Percentiles rank a stretch among this genome's conserved stretches.
Evolutionary conservation across 1,284 basidiomycete species (phyloP).

Genomic region (Coniferiporia weirii): DNA sequence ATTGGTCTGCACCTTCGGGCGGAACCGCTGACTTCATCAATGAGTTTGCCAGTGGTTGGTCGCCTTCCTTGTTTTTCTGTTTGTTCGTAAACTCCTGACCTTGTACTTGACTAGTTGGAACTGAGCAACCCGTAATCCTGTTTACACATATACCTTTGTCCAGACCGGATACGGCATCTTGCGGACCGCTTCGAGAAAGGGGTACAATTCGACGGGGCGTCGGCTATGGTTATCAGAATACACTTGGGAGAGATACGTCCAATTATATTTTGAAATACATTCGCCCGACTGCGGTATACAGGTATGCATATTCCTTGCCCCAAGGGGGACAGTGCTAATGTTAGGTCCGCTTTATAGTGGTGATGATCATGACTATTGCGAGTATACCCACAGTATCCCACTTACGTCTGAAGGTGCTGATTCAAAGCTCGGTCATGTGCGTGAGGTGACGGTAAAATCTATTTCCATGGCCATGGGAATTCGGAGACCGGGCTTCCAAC

Average conservation of each 20-base stretch:
- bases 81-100: background rate
- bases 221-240: slow-evolving; percentile 81
- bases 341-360: slow-evolving; percentile 43
- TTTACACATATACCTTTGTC: slow-evolving; percentile 81
- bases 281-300: slow-evolving; percentile 65
- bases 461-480: slow-evolving; percentile 80
- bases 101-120: slow-evolving; percentile 17
- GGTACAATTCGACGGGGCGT: slow-evolving; percentile 69
- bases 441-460: slow-evolving; percentile 79
- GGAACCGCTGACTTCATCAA: slow-evolving; percentile 75
- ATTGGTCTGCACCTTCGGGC: slow-evolving; percentile 53
- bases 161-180: slow-evolving; percentile 61
- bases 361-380: slow-evolving; percentile 88
- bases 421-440: slow-evolving; percentile 30
- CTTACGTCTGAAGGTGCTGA: slow-evolving; percentile 22
- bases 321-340: background rate
- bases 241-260: slow-evolving; percentile 68
- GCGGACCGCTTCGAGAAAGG: slow-evolving; percentile 72
- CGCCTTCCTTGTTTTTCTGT: slow-evolving; percentile 7
- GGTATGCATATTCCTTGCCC: slow-evolving; percentile 34
- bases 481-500: slow-evolving; percentile 75
- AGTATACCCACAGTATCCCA: slow-evolving; percentile 51
- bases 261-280: slow-evolving; percentile 63
- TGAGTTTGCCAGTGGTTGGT: slow-evolving; percentile 44
- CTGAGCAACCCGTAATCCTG: slow-evolving; percentile 52